Base-by-base conservation (phyloP, 306 rosid species). In the Vigna angularis region DNA sequence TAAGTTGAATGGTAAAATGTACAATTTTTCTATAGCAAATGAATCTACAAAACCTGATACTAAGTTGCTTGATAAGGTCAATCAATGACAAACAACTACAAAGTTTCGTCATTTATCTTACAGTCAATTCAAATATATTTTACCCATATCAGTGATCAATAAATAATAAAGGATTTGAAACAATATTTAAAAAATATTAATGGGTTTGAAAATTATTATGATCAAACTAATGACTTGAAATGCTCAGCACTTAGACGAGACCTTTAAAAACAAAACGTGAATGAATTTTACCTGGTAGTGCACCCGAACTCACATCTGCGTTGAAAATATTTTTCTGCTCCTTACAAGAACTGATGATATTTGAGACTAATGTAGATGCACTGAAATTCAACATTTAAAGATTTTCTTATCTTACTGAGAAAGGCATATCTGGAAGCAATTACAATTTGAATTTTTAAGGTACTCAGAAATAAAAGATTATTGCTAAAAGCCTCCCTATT, bases 201-300 rank as follows among this genome's bases (percentile, higher is more conserved):
- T 63, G 7, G 78, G 36, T 40, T 68, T 70, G 10, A 6, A 79
- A 47, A 34, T 14, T 48, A 28, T 28, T 44, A 30, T 13, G 30
- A 65, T 13, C 17, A 65, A 47, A 13, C 18, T 30, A 45, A 55
- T 42, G 18, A 73, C 55, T 17, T 67, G 70, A 52, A 34, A 14
- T 75, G 76, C 50, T 18, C 61, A 30, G 52, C 63, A 70, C 63
- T 71, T 69, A 70, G 52, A 70, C 18, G 20, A 62, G 51, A 30
- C 20, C 26, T 49, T 70, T 50, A n/a, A 50, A 68, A 81, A 50
- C 13, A 18, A 24, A 70, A 28, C 14, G n/a, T 68, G 16, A n/a
- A 59, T 17, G 57, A 61, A 69, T 15, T 44, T 61, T 56, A 63
- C 84, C 57, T 45, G 45, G 55, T 14, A 77, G 78, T 71, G 62